Evolutionary conservation across 2,329 filamentous ascomycete species (phyloP), one percentile per base, ranked within the genome.

Genomic region (Aspergillus sp.): DNA sequence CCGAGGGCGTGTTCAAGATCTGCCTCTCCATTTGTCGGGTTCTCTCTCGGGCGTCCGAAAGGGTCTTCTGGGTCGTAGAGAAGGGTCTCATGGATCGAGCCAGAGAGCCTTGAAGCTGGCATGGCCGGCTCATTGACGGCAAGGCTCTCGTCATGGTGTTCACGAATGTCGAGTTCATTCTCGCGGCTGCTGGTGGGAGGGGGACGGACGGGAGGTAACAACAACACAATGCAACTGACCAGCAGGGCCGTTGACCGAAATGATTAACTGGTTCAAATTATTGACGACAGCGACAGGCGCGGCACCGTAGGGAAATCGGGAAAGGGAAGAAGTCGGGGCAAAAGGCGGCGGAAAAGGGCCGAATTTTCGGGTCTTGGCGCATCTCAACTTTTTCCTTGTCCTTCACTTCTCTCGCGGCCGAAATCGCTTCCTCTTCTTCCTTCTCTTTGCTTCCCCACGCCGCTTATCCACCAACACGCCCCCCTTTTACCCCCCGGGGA

Each of bases 311-410:
- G n/a, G 14, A 42, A 18, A 46, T 18, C 45, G 45, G 22, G 18
- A 47, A 47, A 47, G 61, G 63, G 61, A 59, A 63, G 64, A 68
- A 61, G 67, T 57, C 60, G 62, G 57, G 60, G 64, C 66, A 67
- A 60, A 69, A 58, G 64, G 62, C 63, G 64, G 63, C 64, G 65
- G 64, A 67, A 66, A 60, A 64, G 66, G 69, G 64, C 67, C 69
- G 69, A 66, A 69, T 72, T 75, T 74, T 74, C 65, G 69, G 70
- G 66, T 71, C 73, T 75, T 75, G 73, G 73, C 73, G 57, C 66
- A 69, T 66, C 66, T 67, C 62, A 63, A 73, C 67, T 72, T 74
- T 73, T 75, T 71, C 70, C 67, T 65, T 67, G 64, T 65, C 63
- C 57, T 65, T 63, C 58, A 59, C 11, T 16, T 36, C 65, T 63